phyloP scores from a whole-genome alignment of 306 rosid genomes.

The Gillenia trifoliata region DNA sequence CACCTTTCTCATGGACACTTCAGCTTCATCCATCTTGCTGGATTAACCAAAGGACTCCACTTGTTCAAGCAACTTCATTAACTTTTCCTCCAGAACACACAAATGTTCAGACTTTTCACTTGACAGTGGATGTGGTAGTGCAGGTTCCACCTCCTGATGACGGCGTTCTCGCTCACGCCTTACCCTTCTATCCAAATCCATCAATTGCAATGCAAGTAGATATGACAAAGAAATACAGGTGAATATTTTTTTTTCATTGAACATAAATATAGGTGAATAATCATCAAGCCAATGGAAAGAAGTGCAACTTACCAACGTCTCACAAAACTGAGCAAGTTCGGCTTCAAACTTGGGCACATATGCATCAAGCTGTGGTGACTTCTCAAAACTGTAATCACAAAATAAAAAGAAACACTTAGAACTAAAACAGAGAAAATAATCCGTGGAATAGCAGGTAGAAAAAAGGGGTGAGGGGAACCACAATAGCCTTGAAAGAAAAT shows the following conservation, averaged over 20 bases:
- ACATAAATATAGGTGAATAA: background rate
- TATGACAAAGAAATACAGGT: background rate
- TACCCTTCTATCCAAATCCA: slow-evolving; percentile 83
- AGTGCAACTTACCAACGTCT: slow-evolving; percentile 57
- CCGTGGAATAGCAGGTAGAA: background rate
- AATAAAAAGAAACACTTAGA: slow-evolving; percentile 1
- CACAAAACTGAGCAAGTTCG: slow-evolving; percentile 83
- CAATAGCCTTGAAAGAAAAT: background rate
- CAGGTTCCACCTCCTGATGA: slow-evolving; percentile 69
- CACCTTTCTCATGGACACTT: slow-evolving; percentile 78
- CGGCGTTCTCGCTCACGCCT: slow-evolving; percentile 71
- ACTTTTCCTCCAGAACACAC: slow-evolving; percentile 67
- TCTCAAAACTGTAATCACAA: slow-evolving; percentile 56
- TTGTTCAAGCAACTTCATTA: slow-evolving; percentile 73
- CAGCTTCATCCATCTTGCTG: slow-evolving; percentile 87
- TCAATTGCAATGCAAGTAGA: slow-evolving; percentile 42
- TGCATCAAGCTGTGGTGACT: slow-evolving; percentile 71
- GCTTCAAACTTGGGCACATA: slow-evolving; percentile 73
- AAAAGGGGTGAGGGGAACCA: background rate
- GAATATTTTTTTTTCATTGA: too few relatives aligned
- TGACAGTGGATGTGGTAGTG: slow-evolving; percentile 55
- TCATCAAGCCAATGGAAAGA: background rate
- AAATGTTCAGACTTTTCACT: slow-evolving; percentile 64
- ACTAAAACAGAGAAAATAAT: background rate
- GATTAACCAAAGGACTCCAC: slow-evolving; percentile 87